These are phyloP conservation scores for Acanthamoeba lenticulata DNA, from an alignment of 208 protist species.

Conservation along the genomic window DNA sequence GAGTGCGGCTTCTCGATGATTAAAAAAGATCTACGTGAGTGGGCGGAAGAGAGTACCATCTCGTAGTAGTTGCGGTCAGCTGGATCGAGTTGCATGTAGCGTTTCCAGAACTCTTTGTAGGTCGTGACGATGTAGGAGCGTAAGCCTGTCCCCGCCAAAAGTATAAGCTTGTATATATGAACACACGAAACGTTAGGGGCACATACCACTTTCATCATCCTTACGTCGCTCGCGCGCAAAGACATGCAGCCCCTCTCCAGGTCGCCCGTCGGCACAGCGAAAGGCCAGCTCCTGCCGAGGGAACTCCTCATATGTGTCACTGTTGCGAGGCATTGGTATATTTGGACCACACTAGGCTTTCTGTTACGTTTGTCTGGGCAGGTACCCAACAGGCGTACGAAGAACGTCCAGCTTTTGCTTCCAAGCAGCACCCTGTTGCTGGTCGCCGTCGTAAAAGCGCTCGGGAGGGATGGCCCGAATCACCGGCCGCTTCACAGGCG, in stretches of 20 bases:
- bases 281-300: neutral
- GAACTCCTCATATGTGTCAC: neutral
- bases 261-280: neutral
- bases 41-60: neutral
- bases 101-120: conserved; percentile 36
- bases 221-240: neutral
- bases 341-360: neutral
- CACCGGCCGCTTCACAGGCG: neutral
- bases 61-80: neutral
- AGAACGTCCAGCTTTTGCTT: neutral
- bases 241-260: neutral
- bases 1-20: neutral
- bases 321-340: neutral
- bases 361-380: neutral
- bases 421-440: neutral
- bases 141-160: no score
- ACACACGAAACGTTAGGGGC: neutral
- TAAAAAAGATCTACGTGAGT: neutral
- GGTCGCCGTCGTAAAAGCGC: neutral
- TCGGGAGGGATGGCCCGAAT: neutral
- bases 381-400: neutral
- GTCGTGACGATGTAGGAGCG: conserved; percentile 19
- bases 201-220: neutral
- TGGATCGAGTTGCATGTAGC: neutral
- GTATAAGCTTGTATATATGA: no score